phyloP scores from a whole-genome alignment of 169 alveolate species.

The Cryptosporidium canis region DNA sequence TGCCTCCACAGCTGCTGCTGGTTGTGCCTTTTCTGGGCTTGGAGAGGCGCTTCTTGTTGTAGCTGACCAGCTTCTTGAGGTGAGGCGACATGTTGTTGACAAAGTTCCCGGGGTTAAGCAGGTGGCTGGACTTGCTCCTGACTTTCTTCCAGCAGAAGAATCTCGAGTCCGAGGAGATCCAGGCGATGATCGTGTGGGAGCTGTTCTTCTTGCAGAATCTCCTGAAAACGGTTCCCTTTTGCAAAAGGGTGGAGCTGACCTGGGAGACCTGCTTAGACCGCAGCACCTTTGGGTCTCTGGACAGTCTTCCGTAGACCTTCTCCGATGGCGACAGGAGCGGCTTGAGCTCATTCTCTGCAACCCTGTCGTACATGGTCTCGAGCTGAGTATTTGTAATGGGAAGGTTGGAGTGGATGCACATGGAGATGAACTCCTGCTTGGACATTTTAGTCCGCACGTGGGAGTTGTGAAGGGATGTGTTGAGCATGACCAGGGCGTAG shows the following conservation, averaged over 20 bases:
- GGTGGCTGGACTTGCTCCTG: conserved; percentile 19
- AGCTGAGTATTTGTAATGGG: conserved; percentile 16
- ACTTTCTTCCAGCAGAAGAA: conserved; percentile 64
- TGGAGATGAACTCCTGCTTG: conserved; percentile 38
- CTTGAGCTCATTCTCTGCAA: conserved; percentile 46
- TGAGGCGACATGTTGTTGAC: conserved; percentile 16
- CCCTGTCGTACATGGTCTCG: conserved; percentile 61
- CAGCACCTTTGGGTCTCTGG: conserved; percentile 68
- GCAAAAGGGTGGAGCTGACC: conserved; percentile 23
- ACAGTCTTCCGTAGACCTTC: conserved; percentile 46
- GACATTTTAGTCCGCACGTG: conserved; percentile 62
- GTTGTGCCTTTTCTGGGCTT: not conserved
- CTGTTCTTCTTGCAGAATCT: conserved; percentile 6
- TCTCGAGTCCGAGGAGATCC: conserved; percentile 52
- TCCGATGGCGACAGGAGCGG: conserved; percentile 63
- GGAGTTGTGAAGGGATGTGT: conserved; percentile 57
- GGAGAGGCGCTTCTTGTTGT: not conserved
- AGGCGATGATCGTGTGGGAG: conserved; percentile 52
- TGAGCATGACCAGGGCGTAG: conserved; percentile 62
- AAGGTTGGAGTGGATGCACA: conserved; percentile 52
- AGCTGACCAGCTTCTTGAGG: not conserved
- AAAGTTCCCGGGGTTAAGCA: conserved; percentile 26
- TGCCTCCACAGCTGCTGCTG: not conserved
- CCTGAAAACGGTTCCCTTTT: conserved; percentile 57
- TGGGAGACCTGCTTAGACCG: conserved; percentile 35